A percentile compares a stretch with the other conserved stretches of the same genome.
These are phyloP conservation scores for barley (Hordeum vulgare) DNA, from an alignment of 176 grass and related monocot genomes.

Conservation along the genomic window MorexV3_pseudomolecules_assembly NC_058523.1:37809191-37809690, in stretches of 20 bases:
- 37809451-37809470: background rate
- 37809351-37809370: background rate
- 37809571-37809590: background rate
- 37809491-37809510: background rate
- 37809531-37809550: background rate
- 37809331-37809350: background rate
- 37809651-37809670: background rate
- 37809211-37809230: background rate
- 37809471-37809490: background rate
- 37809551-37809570: background rate
- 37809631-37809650: background rate
- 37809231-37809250: background rate
- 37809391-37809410: background rate
- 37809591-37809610: background rate
- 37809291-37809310: background rate
- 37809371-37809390: background rate
- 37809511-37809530: background rate
- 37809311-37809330: background rate
- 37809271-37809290: background rate
- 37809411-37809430: background rate
- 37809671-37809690: background rate
- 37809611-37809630: background rate
- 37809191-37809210: background rate
- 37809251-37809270: background rate
- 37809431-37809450: background rate